Base-by-base conservation (phyloP, 495 filamentous ascomycete species). In the Lasiosphaeria miniovina region DNA sequence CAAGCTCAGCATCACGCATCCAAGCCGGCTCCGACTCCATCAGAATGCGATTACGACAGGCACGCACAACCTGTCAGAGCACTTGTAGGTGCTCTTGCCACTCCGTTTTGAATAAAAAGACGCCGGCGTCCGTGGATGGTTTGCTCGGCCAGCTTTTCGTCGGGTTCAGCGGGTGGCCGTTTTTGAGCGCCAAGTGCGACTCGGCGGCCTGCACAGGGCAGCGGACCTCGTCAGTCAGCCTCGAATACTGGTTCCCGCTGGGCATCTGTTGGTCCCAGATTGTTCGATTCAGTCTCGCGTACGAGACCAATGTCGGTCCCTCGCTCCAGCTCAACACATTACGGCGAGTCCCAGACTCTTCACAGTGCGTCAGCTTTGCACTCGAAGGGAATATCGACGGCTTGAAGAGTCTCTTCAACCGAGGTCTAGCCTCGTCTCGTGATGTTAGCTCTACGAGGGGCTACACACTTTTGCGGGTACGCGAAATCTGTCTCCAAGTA, bases 211-310 rank as follows among this genome's bases (percentile, higher is more conserved):
- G 54, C 40, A 48, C 38, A 3, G 54, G 41, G 35, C 38, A 48
- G 24, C 54, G 41, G 5, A 48, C 41, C 10, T 48, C 54, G 31
- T 46, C 38, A 15, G 41, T 48, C 17, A 48, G 33, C 12, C 38
- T 52, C 38, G 57, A 59, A 35, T 59, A 59, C 32, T 59, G 57
- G 57, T 59, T 52, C 49, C 57, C 57, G 36, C 57, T 43, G 0
- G 57, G 57, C 11, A 10, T 52, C 52, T 54, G 11, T 32, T 54
- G 52, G 52, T 54, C 52, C 5, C 52, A 54, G 33, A 54, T 54
- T 41, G 33, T 54, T 41, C 52, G 52, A 11, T 35, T 54, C 52
- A 31, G 17, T 10, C 50, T 53, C 24, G 33, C 50, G 9, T 53
- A 53, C 15, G 50, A 53, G 24, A 15, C 50, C 50, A 53, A 12